phyloP scores from a whole-genome alignment of 768 basidiomycete genomes.

The Suillus ampliporus region DNA sequence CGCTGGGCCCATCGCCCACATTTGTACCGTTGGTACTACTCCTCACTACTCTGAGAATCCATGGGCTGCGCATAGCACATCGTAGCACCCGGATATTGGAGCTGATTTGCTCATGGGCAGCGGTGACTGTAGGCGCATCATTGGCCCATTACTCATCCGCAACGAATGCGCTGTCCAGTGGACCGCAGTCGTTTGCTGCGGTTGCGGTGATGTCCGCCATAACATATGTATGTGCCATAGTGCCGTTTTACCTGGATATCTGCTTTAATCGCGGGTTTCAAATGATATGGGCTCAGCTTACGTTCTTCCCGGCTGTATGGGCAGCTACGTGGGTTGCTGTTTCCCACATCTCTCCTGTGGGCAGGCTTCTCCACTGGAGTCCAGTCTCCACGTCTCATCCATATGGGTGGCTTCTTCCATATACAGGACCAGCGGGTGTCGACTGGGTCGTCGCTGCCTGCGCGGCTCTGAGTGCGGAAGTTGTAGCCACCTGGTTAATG shows the following conservation, averaged over 20 bases:
- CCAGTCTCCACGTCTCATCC: constrained; percentile 56
- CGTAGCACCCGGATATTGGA: constrained; percentile 36
- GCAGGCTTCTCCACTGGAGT: constrained; percentile 75
- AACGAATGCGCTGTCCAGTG: constrained; percentile 59
- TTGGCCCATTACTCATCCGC: constrained; percentile 51
- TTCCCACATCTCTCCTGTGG: constrained; percentile 66
- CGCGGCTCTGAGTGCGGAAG: constrained; percentile 68
- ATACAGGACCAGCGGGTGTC: constrained; percentile 61
- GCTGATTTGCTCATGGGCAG: constrained; percentile 39
- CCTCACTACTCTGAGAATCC: constrained; percentile 31
- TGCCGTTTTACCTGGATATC: constrained; percentile 45
- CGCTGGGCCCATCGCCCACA: constrained; percentile 31
- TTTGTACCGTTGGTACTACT: constrained; percentile 42
- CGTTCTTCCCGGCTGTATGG: constrained; percentile 76
- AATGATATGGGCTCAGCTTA: constrained; percentile 48
- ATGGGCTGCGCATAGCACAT: constrained; percentile 35
- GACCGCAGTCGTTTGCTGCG: constrained; percentile 51
- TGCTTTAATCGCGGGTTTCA: constrained; percentile 36
- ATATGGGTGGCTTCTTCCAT: constrained; percentile 69
- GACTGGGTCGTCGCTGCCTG: constrained; percentile 82
- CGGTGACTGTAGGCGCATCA: constrained; percentile 47
- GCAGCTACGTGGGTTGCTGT: constrained; percentile 60
- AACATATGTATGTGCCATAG: constrained; percentile 51
- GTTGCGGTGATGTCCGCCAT: constrained; percentile 47
- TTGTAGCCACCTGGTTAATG: constrained; percentile 62